These are phyloP conservation scores for Tylopilus rubrobrunneus DNA, from an alignment of 768 basidiomycete genomes.

Conservation along the genomic window DNA sequence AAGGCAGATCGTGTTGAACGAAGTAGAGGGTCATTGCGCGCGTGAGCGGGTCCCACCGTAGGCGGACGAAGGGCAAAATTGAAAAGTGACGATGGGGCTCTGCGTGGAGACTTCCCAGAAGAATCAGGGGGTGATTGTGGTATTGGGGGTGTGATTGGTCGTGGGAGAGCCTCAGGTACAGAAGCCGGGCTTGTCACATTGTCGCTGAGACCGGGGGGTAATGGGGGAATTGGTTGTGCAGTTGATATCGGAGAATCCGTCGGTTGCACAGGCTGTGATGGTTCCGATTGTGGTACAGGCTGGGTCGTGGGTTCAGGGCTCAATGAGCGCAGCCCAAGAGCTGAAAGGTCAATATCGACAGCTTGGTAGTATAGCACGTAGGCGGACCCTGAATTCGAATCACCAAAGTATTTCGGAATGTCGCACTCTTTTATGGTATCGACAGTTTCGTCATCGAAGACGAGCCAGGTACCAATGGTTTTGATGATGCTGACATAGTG, in stretches of 20 bases:
- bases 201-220: conserved; percentile 38
- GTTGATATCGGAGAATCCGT: conserved; percentile 25
- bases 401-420: conserved; percentile 93
- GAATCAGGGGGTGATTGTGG: conserved; percentile 15
- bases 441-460: conserved; percentile 96
- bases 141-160: conserved; percentile 18
- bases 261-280: conserved; percentile 9
- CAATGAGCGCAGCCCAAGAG: conserved; percentile 57
- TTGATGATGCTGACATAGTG: conserved; percentile 97
- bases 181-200: conserved; percentile 19
- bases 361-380: conserved; percentile 99
- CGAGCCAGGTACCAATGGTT: conserved; percentile 77
- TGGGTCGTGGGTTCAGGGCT: conserved; percentile 20
- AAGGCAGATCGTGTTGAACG: conserved; percentile 19
- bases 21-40: conserved; percentile 19
- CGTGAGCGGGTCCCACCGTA: conserved; percentile 10
- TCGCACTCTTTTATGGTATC: conserved; percentile 84
- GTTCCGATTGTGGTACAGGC: conserved; percentile 15
- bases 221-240: conserved; percentile 22
- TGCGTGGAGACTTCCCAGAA: conserved; percentile 24
- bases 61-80: conserved; percentile 16
- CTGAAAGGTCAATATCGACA: conserved; percentile 72
- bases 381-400: conserved; percentile 80
- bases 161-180: conserved; percentile 17
- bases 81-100: conserved; percentile 13